Percentiles rank a stretch among this genome's conserved stretches.
phyloP scores from a whole-genome alignment of 148 eudicot genomes.

The Rhododendron molle region DNA sequence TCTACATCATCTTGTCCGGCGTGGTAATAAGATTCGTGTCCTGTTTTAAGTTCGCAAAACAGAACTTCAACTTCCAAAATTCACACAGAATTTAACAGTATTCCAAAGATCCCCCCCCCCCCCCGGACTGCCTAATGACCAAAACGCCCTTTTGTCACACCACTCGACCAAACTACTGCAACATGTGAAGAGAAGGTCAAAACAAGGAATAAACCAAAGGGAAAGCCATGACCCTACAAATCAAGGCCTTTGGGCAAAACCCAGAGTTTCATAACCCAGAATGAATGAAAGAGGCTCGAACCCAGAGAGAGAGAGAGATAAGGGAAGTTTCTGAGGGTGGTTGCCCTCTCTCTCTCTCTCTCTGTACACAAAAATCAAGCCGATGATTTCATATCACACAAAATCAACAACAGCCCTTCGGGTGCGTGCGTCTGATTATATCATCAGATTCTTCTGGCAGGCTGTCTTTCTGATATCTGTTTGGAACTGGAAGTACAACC shows the following conservation, averaged over 20 bases:
- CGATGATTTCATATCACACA: background rate
- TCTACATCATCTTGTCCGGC: background rate
- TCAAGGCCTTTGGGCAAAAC: background rate
- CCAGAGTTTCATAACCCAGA: background rate
- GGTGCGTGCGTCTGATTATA: background rate
- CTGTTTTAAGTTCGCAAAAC: too few species aligned
- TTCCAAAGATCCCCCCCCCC: too few species aligned
- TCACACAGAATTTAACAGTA: background rate
- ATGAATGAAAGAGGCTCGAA: slow-evolving; percentile 2
- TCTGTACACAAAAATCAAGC: background rate
- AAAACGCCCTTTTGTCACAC: background rate
- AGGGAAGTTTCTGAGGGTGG: slow-evolving; percentile 3
- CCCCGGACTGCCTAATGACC: background rate
- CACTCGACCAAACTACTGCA: background rate
- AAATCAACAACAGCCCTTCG: slow-evolving; percentile 5
- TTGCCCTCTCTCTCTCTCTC: slow-evolving; percentile 8
- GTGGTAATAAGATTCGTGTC: background rate
- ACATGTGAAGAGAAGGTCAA: background rate
- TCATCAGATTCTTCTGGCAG: background rate
- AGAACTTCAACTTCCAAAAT: background rate
- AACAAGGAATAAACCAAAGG: too few species aligned
- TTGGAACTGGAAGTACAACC: background rate
- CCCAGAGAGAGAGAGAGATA: background rate
- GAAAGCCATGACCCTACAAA: background rate
- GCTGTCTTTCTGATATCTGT: background rate